Percentiles rank a stretch among this genome's conserved stretches.
Conservation (phyloP, 1,284 basidiomycete genomes). For the Moesziomyces parantarcticus region DNA sequence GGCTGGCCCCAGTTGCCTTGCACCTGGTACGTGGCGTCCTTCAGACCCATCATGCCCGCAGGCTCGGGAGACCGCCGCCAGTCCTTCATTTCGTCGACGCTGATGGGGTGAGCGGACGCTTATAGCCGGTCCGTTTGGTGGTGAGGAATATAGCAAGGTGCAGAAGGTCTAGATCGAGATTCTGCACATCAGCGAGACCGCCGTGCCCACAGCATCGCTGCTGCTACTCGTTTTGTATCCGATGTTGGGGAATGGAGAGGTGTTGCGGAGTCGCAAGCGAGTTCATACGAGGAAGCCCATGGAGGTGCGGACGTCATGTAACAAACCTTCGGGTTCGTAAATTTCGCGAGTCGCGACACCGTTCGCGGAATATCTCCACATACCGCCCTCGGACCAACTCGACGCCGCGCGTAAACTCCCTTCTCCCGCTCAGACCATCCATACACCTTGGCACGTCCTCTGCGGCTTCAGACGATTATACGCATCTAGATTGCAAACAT, state of each 20-base stretch:
- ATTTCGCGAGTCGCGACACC: too few relatives aligned
- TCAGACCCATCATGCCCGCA: conserved; percentile 52
- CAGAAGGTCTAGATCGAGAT: not conserved
- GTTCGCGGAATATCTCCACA: too few relatives aligned
- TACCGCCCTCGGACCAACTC: too few relatives aligned
- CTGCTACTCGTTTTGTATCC: not conserved
- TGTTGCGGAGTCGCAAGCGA: not conserved
- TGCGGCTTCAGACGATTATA: not conserved
- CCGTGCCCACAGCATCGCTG: not conserved
- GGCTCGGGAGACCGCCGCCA: conserved; percentile 58
- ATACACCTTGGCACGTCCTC: not conserved
- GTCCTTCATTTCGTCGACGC: conserved; percentile 47
- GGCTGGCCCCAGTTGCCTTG: conserved; percentile 42
- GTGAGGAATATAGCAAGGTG: too few relatives aligned
- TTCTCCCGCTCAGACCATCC: not conserved
- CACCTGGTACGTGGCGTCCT: conserved; percentile 14
- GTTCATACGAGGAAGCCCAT: too few relatives aligned
- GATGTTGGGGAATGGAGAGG: too few relatives aligned
- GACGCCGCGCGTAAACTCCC: not conserved
- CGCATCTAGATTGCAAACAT: not conserved
- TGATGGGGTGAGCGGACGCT: too few relatives aligned
- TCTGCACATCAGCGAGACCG: not conserved
- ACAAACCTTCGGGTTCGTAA: too few relatives aligned
- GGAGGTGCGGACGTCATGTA: too few relatives aligned
- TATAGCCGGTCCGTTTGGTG: too few relatives aligned